Percentiles rank a stretch among this genome's conserved stretches.
phyloP scores from a whole-genome alignment of 768 basidiomycete genomes.

The Daedaleopsis nitida region DNA sequence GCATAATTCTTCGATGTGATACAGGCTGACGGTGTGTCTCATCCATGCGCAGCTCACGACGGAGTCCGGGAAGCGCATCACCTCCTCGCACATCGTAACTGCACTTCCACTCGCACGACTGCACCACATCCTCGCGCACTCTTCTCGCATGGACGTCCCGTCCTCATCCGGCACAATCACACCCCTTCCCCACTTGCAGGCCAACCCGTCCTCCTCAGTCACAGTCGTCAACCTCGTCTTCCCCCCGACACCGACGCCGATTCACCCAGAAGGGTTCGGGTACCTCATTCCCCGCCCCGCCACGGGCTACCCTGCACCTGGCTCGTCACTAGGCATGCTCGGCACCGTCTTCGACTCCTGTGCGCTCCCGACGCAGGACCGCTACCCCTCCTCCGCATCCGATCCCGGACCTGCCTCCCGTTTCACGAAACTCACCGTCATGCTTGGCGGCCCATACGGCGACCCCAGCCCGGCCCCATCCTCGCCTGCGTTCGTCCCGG shows the following conservation, averaged over 20 bases:
- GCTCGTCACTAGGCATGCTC: conserved; percentile 50
- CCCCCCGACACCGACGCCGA: conserved; percentile 41
- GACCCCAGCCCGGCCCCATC: conserved; percentile 44
- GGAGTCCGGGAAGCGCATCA: conserved; percentile 35
- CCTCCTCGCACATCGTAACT: conserved; percentile 73
- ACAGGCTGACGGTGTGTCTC: background rate
- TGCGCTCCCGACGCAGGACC: conserved; percentile 63
- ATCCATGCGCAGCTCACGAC: conserved; percentile 33
- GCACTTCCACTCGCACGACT: conserved; percentile 69
- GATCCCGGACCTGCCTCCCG: background rate
- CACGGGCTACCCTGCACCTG: conserved; percentile 44
- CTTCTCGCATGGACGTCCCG: background rate
- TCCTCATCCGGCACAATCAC: conserved; percentile 3
- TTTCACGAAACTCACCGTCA: conserved; percentile 82
- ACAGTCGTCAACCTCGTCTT: conserved; percentile 91
- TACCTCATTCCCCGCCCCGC: conserved; percentile 87
- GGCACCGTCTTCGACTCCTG: conserved; percentile 92
- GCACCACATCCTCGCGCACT: background rate
- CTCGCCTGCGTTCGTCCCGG: conserved; percentile 29
- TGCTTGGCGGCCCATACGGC: conserved; percentile 83
- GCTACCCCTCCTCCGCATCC: background rate
- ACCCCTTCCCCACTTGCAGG: conserved; percentile 61
- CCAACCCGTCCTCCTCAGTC: conserved; percentile 79
- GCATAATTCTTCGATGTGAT: too few species aligned
- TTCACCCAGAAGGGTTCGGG: conserved; percentile 90